A percentile compares a stretch with the other conserved stretches of the same genome.
These are phyloP conservation scores for Rubia yunnanensis DNA, from an alignment of 257 asterid species.

Conservation along the genomic window DNA sequence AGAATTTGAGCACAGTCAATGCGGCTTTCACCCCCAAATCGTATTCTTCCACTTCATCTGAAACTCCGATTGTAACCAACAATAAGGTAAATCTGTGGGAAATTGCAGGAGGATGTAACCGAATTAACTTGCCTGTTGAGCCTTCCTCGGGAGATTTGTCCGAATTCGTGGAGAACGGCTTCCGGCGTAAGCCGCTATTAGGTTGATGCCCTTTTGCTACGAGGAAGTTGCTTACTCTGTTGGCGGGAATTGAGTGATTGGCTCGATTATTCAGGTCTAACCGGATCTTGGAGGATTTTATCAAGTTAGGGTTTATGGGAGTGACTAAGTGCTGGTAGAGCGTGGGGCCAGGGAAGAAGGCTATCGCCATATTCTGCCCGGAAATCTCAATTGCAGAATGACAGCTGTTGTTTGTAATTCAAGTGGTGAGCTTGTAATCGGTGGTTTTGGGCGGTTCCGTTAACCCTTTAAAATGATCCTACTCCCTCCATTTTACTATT, in stretches of 20 bases:
- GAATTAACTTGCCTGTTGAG: constrained; percentile 23
- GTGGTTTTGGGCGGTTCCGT: too few species aligned
- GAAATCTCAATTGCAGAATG: background rate
- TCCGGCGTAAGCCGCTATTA: constrained; percentile 23
- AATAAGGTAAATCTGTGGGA: background rate
- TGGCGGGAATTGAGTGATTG: constrained; percentile 9
- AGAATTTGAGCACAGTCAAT: constrained; percentile 59
- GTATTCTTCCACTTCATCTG: constrained; percentile 28
- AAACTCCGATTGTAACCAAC: background rate
- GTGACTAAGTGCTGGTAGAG: constrained; percentile 17
- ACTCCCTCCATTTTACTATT: too few species aligned
- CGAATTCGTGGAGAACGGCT: constrained; percentile 19
- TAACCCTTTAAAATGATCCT: too few species aligned
- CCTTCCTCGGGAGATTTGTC: constrained; percentile 27
- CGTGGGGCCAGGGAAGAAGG: constrained; percentile 21
- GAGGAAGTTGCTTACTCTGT: constrained; percentile 3
- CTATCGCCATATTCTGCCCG: constrained; percentile 41
- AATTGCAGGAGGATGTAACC: background rate
- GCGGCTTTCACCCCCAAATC: constrained; percentile 72
- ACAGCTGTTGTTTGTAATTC: too few species aligned
- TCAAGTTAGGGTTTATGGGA: constrained; percentile 25
- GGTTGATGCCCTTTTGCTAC: constrained; percentile 1
- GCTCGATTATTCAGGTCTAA: constrained; percentile 8
- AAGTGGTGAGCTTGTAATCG: too few species aligned
- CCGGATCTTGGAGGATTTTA: constrained; percentile 16